These are phyloP conservation scores for Asparagopsis taxiformis DNA, from an alignment of 31 red algal species.

Conservation along the genomic window DNA sequence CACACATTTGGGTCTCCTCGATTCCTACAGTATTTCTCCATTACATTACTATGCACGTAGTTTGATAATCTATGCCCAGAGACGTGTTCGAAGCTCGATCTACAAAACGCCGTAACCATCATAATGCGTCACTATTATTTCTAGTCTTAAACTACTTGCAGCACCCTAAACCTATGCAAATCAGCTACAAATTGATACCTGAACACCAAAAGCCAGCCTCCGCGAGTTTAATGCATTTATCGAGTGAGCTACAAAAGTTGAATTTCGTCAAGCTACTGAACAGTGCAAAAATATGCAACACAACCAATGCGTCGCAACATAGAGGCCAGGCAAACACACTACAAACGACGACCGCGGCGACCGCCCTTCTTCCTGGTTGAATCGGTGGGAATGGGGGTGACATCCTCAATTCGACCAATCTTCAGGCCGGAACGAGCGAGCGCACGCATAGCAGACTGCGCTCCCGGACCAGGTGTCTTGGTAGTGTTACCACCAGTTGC, in stretches of 20 bases:
- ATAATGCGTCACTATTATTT: no score
- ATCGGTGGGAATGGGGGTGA: conserved; percentile 97
- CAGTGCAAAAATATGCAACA: no score
- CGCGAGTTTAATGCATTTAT: conserved; percentile 57
- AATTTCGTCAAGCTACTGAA: no score
- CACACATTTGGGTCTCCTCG: conserved; percentile 47
- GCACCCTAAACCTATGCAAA: no score
- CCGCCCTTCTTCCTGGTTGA: conserved; percentile 97
- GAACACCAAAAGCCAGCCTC: conserved; percentile 75
- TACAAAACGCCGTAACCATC: no score
- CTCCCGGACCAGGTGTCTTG: conserved; percentile 97
- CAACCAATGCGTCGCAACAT: no score
- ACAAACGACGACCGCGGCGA: conserved; percentile 87
- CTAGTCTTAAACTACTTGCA: no score
- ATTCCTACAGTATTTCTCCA: conserved; percentile 26
- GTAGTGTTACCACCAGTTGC: conserved; percentile 94
- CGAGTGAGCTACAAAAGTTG: no score
- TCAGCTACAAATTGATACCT: no score
- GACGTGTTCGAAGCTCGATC: no score
- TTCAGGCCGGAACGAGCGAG: conserved; percentile 96
- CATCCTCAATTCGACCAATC: conserved; percentile 99
- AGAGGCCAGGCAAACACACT: conserved; percentile 14
- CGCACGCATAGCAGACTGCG: conserved; percentile 97
- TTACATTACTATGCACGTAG: no score
- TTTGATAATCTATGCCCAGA: no score